Evolutionary conservation across 352 stramenopile genomes (phyloP).

Genomic region (Pythium coloratum): DNA sequence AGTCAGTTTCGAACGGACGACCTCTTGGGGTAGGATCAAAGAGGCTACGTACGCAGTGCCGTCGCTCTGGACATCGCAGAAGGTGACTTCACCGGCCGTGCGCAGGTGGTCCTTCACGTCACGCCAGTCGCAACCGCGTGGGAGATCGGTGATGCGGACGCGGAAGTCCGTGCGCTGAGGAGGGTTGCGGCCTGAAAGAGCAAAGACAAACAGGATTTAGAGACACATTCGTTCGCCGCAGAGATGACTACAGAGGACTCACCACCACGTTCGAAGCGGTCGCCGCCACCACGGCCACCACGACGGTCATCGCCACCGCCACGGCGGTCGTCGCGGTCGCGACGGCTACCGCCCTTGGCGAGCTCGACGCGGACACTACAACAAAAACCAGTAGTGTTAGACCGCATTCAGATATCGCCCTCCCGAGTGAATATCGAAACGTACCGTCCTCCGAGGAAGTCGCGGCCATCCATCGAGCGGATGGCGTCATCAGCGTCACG

Average conservation of each 20-base stretch:
- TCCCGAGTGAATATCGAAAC: not conserved
- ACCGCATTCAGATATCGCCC: not conserved
- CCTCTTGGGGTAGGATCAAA: not conserved
- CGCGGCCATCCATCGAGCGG: conserved; percentile 81
- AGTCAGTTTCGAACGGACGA: not conserved
- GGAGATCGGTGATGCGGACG: conserved; percentile 77
- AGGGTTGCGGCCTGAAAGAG: conserved; percentile 53
- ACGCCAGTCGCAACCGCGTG: conserved; percentile 78
- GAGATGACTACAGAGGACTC: conserved; percentile 14
- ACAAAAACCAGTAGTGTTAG: conserved; percentile 1
- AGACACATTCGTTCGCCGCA: not conserved
- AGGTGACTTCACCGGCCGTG: conserved; percentile 81
- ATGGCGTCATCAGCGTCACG: conserved; percentile 86
- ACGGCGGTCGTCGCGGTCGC: conserved; percentile 46
- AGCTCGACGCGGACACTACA: conserved; percentile 79
- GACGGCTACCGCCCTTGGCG: conserved; percentile 70
- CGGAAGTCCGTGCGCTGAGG: conserved; percentile 75
- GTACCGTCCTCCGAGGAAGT: conserved; percentile 85
- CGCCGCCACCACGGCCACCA: conserved; percentile 32
- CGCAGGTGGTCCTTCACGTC: conserved; percentile 88
- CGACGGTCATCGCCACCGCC: conserved; percentile 35
- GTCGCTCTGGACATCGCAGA: conserved; percentile 82
- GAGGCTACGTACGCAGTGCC: conserved; percentile 68
- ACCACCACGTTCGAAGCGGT: conserved; percentile 67
- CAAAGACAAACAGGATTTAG: not conserved